These are phyloP conservation scores for Carallia brachiata DNA, from an alignment of 345 rosid species.

Conservation along the genomic window DNA sequence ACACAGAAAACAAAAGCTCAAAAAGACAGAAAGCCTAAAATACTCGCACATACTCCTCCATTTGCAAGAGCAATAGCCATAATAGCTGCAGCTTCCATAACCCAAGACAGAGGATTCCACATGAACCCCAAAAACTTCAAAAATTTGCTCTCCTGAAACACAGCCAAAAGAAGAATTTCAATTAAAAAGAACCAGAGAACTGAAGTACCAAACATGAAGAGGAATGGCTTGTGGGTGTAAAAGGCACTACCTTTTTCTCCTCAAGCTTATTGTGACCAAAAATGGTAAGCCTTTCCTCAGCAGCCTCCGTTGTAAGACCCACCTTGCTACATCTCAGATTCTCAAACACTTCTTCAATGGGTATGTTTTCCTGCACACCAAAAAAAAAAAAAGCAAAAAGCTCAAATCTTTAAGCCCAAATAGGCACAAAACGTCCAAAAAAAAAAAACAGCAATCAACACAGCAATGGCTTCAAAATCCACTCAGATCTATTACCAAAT, in stretches of 20 bases:
- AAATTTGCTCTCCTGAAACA: conserved; percentile 79
- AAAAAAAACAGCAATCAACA: neutral
- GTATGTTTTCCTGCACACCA: conserved; percentile 78
- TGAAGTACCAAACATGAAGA: neutral
- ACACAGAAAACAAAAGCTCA: neutral
- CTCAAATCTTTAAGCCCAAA: conserved; percentile 18
- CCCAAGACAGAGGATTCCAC: conserved; percentile 99
- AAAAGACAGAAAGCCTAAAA: neutral
- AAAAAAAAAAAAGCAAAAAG: conserved; percentile 1
- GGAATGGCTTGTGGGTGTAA: neutral
- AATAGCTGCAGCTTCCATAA: conserved; percentile 98
- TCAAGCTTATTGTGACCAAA: conserved; percentile 98
- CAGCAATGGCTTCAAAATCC: conserved; percentile 25
- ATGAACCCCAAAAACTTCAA: conserved; percentile 88
- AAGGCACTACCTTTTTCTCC: conserved; percentile 61
- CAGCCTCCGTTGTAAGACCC: conserved; percentile 78
- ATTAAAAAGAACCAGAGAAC: conserved; percentile 2
- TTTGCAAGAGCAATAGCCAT: conserved; percentile 99
- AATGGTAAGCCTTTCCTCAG: conserved; percentile 83
- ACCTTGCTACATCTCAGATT: conserved; percentile 92
- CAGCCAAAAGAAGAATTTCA: conserved; percentile 3
- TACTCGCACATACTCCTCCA: conserved; percentile 77
- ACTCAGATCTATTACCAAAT: conserved; percentile 91
- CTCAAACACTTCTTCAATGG: conserved; percentile 94
- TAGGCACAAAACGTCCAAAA: neutral